Evolutionary conservation across 2,329 filamentous ascomycete genomes (phyloP).

Genomic region (Scedosporium dehoogii): DNA sequence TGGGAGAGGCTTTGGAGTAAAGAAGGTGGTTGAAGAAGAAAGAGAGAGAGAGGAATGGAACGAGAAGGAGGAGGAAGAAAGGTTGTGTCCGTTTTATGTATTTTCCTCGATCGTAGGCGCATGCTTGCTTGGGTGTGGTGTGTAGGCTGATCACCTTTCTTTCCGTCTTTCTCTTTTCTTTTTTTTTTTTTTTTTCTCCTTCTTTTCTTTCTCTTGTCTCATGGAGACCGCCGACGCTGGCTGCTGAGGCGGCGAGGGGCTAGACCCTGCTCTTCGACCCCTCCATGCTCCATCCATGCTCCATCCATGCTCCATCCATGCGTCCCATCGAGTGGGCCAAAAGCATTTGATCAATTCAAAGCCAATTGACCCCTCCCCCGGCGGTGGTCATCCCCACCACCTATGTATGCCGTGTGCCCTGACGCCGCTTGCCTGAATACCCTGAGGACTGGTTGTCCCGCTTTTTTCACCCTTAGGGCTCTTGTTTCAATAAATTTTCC

Average conservation of each 20-base stretch:
- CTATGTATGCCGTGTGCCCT: neutral
- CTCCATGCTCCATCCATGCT: neutral
- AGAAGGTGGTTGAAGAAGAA: neutral
- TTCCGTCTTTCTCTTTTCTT: slow-evolving; percentile 6
- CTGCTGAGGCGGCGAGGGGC: too few species aligned
- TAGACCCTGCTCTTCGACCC: too few species aligned
- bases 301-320: neutral
- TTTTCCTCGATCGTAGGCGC: neutral
- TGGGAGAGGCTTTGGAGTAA: neutral
- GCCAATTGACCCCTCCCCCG: neutral
- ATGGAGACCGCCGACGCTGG: too few species aligned
- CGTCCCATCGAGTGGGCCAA: neutral
- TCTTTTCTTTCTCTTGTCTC: too few species aligned
- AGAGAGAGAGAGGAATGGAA: neutral
- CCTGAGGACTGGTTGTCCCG: slow-evolving; percentile 2
- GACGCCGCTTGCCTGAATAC: neutral
- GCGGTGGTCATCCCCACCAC: neutral
- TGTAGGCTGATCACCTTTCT: neutral
- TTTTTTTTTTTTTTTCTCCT: slow-evolving; percentile 7
- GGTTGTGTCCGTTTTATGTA: neutral
- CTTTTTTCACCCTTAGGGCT: neutral
- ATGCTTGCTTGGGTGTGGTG: neutral
- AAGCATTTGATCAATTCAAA: neutral
- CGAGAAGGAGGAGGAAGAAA: neutral
- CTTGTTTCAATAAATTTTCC: neutral